phyloP scores from a whole-genome alignment of 1,139 yeast species.

The Taphrina flavorubra region DNA sequence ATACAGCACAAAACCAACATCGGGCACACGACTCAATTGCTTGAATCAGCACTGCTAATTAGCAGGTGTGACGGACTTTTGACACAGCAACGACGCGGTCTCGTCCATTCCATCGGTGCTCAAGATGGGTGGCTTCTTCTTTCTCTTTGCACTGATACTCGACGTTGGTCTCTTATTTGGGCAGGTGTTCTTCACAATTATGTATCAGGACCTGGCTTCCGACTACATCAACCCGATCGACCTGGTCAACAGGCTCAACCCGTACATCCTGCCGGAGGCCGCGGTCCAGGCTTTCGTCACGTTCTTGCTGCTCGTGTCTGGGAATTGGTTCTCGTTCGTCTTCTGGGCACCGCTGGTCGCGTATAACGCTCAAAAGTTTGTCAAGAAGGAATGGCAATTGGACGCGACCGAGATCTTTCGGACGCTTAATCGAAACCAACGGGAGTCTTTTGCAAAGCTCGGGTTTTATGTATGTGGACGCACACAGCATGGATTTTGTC shows the following conservation, averaged over 20 bases:
- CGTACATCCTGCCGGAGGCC: slow-evolving; percentile 88
- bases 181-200: slow-evolving; percentile 90
- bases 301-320: slow-evolving; percentile 75
- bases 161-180: slow-evolving; percentile 87
- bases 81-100: too few relatives aligned
- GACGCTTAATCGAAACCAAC: slow-evolving; percentile 81
- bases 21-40: too few relatives aligned
- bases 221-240: slow-evolving; percentile 97
- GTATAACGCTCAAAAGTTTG: slow-evolving; percentile 73
- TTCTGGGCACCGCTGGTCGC: slow-evolving; percentile 86
- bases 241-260: slow-evolving; percentile 88
- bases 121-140: slow-evolving; percentile 31
- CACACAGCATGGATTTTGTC: neutral
- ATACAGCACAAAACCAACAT: too few relatives aligned
- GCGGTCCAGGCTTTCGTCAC: slow-evolving; percentile 78
- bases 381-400: slow-evolving; percentile 79
- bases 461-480: slow-evolving; percentile 66
- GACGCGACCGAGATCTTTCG: slow-evolving; percentile 99
- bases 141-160: slow-evolving; percentile 51
- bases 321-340: slow-evolving; percentile 90
- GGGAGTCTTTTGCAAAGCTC: slow-evolving; percentile 85
- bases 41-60: too few relatives aligned
- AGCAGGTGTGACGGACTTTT: too few relatives aligned
- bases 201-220: slow-evolving; percentile 57
- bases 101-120: neutral